Conservation (phyloP, 208 protist genomes). For the Naegleria fowleri region DNA sequence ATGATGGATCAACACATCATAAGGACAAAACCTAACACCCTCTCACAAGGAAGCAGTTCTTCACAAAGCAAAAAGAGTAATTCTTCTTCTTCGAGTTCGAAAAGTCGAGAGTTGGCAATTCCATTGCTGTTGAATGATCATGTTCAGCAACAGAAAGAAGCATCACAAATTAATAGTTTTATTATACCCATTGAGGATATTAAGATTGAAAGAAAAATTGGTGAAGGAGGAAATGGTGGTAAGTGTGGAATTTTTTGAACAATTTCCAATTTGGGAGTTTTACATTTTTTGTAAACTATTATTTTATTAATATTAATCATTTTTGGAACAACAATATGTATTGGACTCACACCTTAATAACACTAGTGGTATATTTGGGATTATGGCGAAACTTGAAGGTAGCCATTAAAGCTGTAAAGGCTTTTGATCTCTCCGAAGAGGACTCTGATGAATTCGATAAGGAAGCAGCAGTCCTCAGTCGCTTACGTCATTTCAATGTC, state of each 20-base stretch:
- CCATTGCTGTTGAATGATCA: background rate
- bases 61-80: background rate
- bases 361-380: background rate
- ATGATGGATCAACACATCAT: no score
- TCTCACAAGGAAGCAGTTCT: background rate
- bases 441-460: background rate
- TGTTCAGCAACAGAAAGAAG: background rate
- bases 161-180: background rate
- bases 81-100: background rate
- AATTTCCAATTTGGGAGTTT: no score
- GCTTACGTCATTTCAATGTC: background rate
- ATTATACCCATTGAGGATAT: background rate
- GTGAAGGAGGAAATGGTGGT: background rate
- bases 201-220: background rate
- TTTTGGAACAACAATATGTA: no score
- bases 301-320: no score
- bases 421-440: background rate
- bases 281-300: background rate
- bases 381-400: background rate
- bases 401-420: background rate
- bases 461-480: background rate
- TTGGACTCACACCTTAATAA: background rate
- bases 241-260: no score
- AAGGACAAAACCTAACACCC: background rate
- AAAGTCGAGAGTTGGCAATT: background rate